These are phyloP conservation scores for Blastobotrys americana DNA, from an alignment of 805 yeast genomes.

Conservation along the genomic window DNA sequence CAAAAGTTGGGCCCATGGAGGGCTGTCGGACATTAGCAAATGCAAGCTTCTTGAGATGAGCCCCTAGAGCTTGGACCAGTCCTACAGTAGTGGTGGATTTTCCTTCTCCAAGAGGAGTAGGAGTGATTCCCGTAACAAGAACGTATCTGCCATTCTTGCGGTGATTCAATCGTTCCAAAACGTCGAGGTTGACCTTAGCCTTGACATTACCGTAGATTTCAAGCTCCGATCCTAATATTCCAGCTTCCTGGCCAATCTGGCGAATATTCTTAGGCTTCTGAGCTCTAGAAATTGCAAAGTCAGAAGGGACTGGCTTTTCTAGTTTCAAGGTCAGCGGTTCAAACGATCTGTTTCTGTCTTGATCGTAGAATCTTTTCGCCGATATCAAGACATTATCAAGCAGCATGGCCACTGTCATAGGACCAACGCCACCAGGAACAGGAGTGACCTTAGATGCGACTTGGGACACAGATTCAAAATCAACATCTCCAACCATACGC, in stretches of 20 bases:
- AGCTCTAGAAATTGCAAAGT: constrained; percentile 79
- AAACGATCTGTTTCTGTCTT: constrained; percentile 42
- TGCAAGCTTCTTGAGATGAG: constrained; percentile 71
- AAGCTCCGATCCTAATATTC: constrained; percentile 68
- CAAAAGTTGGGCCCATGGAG: constrained; percentile 98
- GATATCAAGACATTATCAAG: constrained; percentile 76
- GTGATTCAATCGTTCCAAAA: constrained; percentile 58
- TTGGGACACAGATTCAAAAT: constrained; percentile 55
- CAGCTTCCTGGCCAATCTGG: constrained; percentile 71
- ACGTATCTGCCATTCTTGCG: constrained; percentile 76
- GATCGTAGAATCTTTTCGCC: constrained; percentile 51
- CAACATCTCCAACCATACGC: constrained; percentile 89
- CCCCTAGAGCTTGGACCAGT: constrained; percentile 89
- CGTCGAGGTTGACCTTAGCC: constrained; percentile 74
- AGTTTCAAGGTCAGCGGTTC: constrained; percentile 49
- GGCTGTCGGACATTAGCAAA: constrained; percentile 97
- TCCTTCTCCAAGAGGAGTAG: constrained; percentile 98
- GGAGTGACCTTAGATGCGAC: constrained; percentile 77
- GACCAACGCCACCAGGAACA: constrained; percentile 99
- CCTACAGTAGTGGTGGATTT: constrained; percentile 96
- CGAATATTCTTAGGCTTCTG: constrained; percentile 81
- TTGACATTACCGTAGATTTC: constrained; percentile 88
- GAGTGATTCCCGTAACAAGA: constrained; percentile 94
- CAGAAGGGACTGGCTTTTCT: constrained; percentile 75
- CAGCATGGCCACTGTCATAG: constrained; percentile 98